Evolutionary conservation across 2,329 filamentous ascomycete species (phyloP).

Genomic region (Fonsecaea pedrosoi): DNA sequence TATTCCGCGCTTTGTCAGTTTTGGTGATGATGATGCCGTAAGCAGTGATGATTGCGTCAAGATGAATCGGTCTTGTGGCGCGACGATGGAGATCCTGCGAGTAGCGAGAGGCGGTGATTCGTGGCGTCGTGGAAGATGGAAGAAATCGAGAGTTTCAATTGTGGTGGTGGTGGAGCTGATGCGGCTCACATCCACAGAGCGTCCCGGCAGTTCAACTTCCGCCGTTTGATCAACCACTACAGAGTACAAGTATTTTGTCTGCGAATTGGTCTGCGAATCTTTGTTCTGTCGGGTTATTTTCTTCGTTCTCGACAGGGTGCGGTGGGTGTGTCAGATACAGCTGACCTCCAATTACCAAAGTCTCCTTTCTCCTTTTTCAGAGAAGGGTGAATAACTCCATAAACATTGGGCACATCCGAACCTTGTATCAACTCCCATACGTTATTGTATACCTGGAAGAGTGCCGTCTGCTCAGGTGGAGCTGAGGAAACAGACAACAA

Average conservation of each 20-base stretch:
- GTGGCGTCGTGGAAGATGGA: neutral
- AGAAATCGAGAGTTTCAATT: conserved; percentile 12
- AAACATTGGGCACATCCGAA: neutral
- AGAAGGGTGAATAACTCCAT: neutral
- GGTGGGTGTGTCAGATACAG: neutral
- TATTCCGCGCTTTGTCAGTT: conserved; percentile 24
- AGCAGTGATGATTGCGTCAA: conserved; percentile 8
- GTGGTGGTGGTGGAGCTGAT: conserved; percentile 6
- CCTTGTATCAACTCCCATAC: neutral
- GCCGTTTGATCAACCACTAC: neutral
- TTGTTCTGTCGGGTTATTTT: neutral
- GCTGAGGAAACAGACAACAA: neutral
- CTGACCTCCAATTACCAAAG: neutral
- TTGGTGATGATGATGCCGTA: conserved; percentile 17
- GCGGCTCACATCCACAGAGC: neutral
- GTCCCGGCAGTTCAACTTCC: conserved; percentile 12
- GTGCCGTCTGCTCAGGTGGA: neutral
- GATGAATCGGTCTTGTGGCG: neutral
- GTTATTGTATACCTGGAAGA: neutral
- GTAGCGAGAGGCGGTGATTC: neutral
- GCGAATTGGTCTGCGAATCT: neutral
- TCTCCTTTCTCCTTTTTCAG: neutral
- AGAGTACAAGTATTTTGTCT: neutral
- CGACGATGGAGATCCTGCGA: neutral
- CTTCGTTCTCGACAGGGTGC: neutral